These are phyloP conservation scores for Gossypium turneri DNA, from an alignment of 345 rosid species.

Conservation along the genomic window DNA sequence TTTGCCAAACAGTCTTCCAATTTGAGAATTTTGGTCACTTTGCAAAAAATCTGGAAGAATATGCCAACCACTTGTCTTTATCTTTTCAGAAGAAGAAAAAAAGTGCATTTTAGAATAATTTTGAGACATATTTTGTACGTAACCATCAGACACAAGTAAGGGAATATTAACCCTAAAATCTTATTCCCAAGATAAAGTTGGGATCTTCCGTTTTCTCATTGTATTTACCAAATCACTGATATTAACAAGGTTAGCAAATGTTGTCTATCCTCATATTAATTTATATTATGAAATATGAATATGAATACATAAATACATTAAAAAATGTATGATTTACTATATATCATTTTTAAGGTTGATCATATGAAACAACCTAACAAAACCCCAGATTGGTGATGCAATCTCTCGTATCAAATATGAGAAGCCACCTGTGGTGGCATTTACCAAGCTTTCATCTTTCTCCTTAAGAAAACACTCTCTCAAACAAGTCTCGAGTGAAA, in stretches of 20 bases:
- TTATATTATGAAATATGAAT: no score
- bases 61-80: slow-evolving; percentile 19
- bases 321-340: no score
- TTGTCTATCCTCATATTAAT: no score
- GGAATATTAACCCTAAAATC: slow-evolving; percentile 17
- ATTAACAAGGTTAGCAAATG: slow-evolving; percentile 1
- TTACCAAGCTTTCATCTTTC: no score
- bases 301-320: no score
- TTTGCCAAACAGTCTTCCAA: slow-evolving; percentile 12
- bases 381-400: no score
- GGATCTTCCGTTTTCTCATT: slow-evolving; percentile 26
- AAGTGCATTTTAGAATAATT: background rate
- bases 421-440: no score
- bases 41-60: background rate
- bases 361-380: no score
- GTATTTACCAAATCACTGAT: slow-evolving; percentile 14
- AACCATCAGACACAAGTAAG: background rate
- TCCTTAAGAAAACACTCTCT: no score
- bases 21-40: background rate
- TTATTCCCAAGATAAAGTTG: slow-evolving; percentile 20
- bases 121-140: background rate
- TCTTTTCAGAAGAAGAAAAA: background rate
- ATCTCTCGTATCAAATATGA: no score
- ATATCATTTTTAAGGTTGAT: no score
- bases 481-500: background rate